phyloP scores from a whole-genome alignment of 108 stramenopile species.

The Cyclostephanos invisitatus region DNA sequence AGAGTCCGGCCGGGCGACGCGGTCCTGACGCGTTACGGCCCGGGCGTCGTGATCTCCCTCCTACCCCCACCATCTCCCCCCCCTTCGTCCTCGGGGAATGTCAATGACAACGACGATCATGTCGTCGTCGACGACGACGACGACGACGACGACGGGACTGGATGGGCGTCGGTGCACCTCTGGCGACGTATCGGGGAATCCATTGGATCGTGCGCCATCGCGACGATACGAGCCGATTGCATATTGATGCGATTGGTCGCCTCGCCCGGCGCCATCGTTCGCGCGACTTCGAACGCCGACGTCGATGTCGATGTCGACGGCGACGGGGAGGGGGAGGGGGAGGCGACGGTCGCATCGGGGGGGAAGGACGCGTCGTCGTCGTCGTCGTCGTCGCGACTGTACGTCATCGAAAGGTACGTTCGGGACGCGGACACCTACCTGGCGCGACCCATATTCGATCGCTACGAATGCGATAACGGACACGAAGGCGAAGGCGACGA shows the following conservation, averaged over 20 bases:
- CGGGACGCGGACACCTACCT: slow-evolving; percentile 27
- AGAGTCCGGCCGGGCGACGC: slow-evolving; percentile 62
- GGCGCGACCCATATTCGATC: slow-evolving; percentile 24
- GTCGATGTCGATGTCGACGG: not conserved
- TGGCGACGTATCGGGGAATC: slow-evolving; percentile 78
- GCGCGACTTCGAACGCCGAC: not conserved
- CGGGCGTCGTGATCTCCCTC: slow-evolving; percentile 58
- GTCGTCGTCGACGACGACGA: not conserved
- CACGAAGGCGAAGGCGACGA: slow-evolving; percentile 13
- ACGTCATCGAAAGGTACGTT: slow-evolving; percentile 45
- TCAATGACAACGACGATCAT: not conserved
- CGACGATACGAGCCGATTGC: slow-evolving; percentile 40
- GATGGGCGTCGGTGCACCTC: slow-evolving; percentile 48
- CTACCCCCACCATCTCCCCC: slow-evolving; percentile 1
- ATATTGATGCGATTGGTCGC: slow-evolving; percentile 26
- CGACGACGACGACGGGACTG: slow-evolving; percentile 4
- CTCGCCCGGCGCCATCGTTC: slow-evolving; percentile 49
- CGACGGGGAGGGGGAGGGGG: not conserved
- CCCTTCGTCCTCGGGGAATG: not conserved
- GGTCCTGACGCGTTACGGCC: slow-evolving; percentile 73
- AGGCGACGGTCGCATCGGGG: not conserved
- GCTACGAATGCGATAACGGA: slow-evolving; percentile 24
- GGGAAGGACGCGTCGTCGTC: not conserved
- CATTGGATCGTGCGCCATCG: slow-evolving; percentile 58
- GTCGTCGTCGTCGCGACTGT: not conserved